Base-by-base conservation (phyloP, 768 basidiomycete species). In the Suillus placidus region DNA sequence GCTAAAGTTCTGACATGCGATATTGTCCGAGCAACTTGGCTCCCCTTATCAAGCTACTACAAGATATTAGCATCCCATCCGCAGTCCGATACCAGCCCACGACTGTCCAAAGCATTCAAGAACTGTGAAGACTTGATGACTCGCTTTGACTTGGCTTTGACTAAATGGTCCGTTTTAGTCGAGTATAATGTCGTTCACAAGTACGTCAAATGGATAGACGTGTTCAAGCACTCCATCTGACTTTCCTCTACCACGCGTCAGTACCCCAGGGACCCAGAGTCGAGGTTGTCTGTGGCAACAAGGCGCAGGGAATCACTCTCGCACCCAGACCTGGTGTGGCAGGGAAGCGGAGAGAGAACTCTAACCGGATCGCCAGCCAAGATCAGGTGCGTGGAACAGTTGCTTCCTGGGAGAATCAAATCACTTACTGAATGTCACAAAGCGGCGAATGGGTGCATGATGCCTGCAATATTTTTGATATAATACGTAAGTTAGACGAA, bases 1-100 rank as follows among this genome's bases (percentile, higher is more conserved):
- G n/a, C 70, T 43, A 66, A 72, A 52, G 68, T 71, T 14, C 63
- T 71, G 30, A 52, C 67, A 2, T 74, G 13, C 61, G 63, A 14
- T 74, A 68, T 45, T 38, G 63, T 49, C 18, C 45, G 16, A 71
- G 71, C 64, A 68, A 65, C 43, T 12, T 65, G 30, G 30, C 45
- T 30, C 23, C 47, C n/a, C 9, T 30, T 7, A 4, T 30, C 7
- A 13, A 26, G 6, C 26, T 51, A 14, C 14, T 51, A n/a, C 30
- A 26, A 30, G 49, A 51, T 3, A 30, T 30, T 10, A 51, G 12
- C 12, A 10, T 49, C 14, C 49, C 49, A 13, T 30, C 14, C 26
- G 2, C 49, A 14, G 49, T 51, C 14, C 26, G 26, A 0, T 51
- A 51, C 26, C 47, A 49, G 47, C 26, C n/a, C n/a, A 23, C n/a